Conservation (phyloP, 352 stramenopile genomes). For the Phytophthora idaei region DNA sequence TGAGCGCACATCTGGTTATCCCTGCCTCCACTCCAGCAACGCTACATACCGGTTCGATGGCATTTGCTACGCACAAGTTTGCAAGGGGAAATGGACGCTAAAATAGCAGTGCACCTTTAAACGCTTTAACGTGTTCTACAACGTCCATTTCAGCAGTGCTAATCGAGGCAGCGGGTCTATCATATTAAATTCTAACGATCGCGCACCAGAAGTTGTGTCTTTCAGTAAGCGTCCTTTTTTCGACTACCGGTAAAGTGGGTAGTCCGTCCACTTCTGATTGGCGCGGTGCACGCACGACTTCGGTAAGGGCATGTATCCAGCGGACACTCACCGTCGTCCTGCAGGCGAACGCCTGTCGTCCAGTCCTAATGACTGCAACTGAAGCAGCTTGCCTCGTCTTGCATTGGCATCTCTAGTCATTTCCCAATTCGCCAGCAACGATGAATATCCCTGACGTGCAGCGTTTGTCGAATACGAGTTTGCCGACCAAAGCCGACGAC, state of each 20-base stretch:
- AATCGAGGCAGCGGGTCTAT: too few species aligned
- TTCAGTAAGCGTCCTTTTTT: slow-evolving; percentile 5
- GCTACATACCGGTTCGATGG: neutral
- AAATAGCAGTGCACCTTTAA: too few species aligned
- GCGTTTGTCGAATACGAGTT: slow-evolving; percentile 23
- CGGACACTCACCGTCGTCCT: neutral
- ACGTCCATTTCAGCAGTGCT: too few species aligned
- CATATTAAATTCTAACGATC: neutral
- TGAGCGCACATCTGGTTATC: neutral
- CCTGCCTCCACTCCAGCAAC: too few species aligned
- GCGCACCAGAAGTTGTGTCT: neutral
- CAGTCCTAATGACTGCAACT: too few species aligned
- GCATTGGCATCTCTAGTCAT: slow-evolving; percentile 4
- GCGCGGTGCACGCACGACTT: slow-evolving; percentile 22
- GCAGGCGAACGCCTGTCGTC: neutral
- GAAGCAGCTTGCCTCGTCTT: neutral
- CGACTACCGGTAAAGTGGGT: neutral
- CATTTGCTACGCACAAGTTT: neutral
- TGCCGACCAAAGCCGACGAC: slow-evolving; percentile 21
- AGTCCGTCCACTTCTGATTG: slow-evolving; percentile 17
- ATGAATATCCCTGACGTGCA: slow-evolving; percentile 20
- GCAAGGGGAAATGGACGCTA: neutral
- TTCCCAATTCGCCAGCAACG: slow-evolving; percentile 12
- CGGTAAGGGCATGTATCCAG: neutral
- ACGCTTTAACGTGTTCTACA: too few species aligned